A percentile compares a stretch with the other conserved stretches of the same genome.
phyloP scores from a whole-genome alignment of 2,329 filamentous ascomycete genomes.

The Fusarium miscanthi region DNA sequence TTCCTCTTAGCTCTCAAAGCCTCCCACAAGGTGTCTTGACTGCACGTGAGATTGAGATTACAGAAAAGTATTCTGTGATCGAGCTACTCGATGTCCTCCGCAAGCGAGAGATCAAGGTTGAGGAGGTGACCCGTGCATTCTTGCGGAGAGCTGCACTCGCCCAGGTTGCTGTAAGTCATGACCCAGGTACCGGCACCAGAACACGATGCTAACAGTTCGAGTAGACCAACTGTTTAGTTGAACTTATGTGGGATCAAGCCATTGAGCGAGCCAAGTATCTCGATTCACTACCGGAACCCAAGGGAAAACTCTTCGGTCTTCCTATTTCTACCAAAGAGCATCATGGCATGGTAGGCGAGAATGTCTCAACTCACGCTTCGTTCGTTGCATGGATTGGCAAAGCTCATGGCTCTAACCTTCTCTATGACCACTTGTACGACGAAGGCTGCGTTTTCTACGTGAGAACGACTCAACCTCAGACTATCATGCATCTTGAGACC shows the following conservation, averaged over 20 bases:
- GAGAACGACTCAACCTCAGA: constrained; percentile 76
- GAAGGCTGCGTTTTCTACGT: constrained; percentile 57
- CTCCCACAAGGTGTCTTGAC: constrained; percentile 42
- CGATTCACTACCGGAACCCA: constrained; percentile 49
- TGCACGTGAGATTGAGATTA: constrained; percentile 44
- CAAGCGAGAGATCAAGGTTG: constrained; percentile 38
- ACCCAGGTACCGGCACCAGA: too few species aligned
- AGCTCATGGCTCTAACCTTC: constrained; percentile 48
- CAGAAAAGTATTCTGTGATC: constrained; percentile 41
- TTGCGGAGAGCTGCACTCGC: constrained; percentile 43
- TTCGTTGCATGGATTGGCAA: constrained; percentile 49
- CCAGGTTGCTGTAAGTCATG: constrained; percentile 38
- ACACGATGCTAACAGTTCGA: not conserved
- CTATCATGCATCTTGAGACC: constrained; percentile 66
- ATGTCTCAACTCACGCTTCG: constrained; percentile 45
- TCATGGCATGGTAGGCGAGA: constrained; percentile 50
- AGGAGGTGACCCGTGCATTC: constrained; percentile 45
- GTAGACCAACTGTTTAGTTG: constrained; percentile 50
- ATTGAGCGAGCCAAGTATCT: constrained; percentile 49
- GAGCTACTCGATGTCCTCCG: constrained; percentile 38
- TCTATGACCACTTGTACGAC: constrained; percentile 46
- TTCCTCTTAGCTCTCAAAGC: constrained; percentile 39
- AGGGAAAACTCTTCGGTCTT: constrained; percentile 49
- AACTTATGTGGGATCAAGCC: constrained; percentile 51
- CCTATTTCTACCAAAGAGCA: constrained; percentile 52